Conservation (phyloP, 805 yeast species). For the Monosporozyma aerobia region DNA sequence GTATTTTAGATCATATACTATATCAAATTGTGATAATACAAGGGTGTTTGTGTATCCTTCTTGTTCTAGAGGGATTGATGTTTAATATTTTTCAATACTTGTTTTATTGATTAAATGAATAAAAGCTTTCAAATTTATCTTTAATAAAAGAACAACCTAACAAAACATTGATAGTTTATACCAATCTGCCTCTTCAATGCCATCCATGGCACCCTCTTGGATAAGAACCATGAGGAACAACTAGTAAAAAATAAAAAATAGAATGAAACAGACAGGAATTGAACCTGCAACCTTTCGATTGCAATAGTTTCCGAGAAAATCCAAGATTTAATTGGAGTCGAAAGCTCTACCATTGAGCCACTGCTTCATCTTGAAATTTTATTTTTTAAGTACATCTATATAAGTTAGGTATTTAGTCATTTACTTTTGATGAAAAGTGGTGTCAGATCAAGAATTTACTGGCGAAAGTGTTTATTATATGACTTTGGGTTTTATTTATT, state of each 20-base stretch:
- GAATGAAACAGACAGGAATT: conserved; percentile 64
- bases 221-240: no score
- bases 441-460: no score
- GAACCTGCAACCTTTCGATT: conserved; percentile 70
- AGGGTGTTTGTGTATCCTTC: neutral
- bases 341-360: conserved; percentile 68
- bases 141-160: neutral
- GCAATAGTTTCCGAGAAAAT: conserved; percentile 15
- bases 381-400: no score
- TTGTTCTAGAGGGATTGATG: neutral
- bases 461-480: no score
- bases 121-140: neutral
- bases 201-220: no score
- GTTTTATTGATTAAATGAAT: no score
- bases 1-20: neutral
- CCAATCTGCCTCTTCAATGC: conserved; percentile 52
- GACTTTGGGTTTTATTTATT: no score
- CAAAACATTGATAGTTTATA: neutral
- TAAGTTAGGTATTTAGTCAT: no score
- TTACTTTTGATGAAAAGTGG: no score
- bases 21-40: neutral
- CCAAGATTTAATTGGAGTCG: conserved; percentile 45
- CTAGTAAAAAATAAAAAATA: conserved; percentile 11
- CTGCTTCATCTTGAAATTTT: no score
- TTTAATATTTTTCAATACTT: neutral